Evolutionary conservation across 129 eudicot genomes (phyloP).

Genomic region (Solidago caesia): DNA sequence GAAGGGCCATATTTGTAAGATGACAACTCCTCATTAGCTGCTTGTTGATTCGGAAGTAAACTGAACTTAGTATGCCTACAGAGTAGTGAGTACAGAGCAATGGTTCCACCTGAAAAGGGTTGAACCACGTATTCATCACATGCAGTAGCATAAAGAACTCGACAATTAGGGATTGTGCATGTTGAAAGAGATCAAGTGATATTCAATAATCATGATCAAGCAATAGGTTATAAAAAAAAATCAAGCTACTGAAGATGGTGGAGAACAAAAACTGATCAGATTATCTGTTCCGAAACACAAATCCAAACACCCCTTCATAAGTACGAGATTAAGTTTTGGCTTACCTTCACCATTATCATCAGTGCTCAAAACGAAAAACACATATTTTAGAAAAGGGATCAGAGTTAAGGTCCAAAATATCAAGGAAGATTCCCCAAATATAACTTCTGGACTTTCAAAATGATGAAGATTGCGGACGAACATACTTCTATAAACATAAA

Average conservation of each 20-base stretch:
- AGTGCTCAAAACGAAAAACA: constrained; percentile 51
- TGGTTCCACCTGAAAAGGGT: constrained; percentile 64
- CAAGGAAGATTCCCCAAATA: constrained; percentile 84
- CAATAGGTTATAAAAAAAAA: neutral
- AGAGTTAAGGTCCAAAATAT: constrained; percentile 85
- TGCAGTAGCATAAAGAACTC: constrained; percentile 44
- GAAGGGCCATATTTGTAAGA: constrained; percentile 64
- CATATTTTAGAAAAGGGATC: constrained; percentile 75
- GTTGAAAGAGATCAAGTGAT: neutral
- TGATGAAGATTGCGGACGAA: constrained; percentile 48
- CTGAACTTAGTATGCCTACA: constrained; percentile 91
- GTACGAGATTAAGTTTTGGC: neutral
- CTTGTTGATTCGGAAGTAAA: constrained; percentile 87
- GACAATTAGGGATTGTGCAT: constrained; percentile 47
- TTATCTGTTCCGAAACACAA: neutral
- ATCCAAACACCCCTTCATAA: neutral
- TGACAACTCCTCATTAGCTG: constrained; percentile 84
- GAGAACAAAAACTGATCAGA: neutral
- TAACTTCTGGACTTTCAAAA: constrained; percentile 58
- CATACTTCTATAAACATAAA: constrained; percentile 66
- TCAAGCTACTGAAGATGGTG: neutral
- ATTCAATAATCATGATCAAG: neutral
- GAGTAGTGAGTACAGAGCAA: constrained; percentile 87
- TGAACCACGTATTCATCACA: neutral
- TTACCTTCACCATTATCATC: constrained; percentile 70